Conservation (phyloP, 139 green algal species). For the Eudorina sp. region DNA sequence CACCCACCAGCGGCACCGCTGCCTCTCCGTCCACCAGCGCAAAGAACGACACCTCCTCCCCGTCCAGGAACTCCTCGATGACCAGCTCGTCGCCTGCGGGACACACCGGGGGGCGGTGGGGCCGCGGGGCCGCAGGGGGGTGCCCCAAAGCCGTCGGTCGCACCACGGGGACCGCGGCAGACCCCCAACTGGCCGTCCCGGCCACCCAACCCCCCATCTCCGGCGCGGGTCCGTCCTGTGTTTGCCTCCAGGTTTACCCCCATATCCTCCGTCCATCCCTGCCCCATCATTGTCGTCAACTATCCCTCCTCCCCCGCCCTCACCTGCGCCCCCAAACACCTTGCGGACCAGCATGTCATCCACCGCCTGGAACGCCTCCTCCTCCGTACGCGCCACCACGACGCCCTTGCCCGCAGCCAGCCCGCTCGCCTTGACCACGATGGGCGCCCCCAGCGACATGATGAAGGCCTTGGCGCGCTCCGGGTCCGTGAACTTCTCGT, state of each 20-base stretch:
- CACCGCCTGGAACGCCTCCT: conserved; percentile 88
- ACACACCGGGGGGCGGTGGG: background rate
- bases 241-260: too few species aligned
- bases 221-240: too few species aligned
- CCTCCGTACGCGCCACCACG: conserved; percentile 84
- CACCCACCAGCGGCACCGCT: conserved; percentile 74
- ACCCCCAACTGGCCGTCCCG: too few species aligned
- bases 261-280: too few species aligned
- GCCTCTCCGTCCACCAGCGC: conserved; percentile 92
- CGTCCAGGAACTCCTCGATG: conserved; percentile 96
- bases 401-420: conserved; percentile 96
- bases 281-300: too few species aligned
- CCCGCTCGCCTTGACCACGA: conserved; percentile 98
- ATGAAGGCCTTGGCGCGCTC: conserved; percentile 72
- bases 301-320: too few species aligned
- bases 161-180: too few species aligned
- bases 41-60: conserved; percentile 98
- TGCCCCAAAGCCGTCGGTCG: too few species aligned
- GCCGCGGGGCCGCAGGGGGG: background rate
- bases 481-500: conserved; percentile 85
- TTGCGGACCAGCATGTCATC: conserved; percentile 90
- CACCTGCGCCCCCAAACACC: conserved; percentile 86
- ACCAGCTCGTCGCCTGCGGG: conserved; percentile 85
- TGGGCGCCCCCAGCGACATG: conserved; percentile 80
- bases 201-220: too few species aligned